These are phyloP conservation scores for Achaetomium macrosporum DNA, from an alignment of 2,329 filamentous ascomycete genomes.

Conservation along the genomic window DNA sequence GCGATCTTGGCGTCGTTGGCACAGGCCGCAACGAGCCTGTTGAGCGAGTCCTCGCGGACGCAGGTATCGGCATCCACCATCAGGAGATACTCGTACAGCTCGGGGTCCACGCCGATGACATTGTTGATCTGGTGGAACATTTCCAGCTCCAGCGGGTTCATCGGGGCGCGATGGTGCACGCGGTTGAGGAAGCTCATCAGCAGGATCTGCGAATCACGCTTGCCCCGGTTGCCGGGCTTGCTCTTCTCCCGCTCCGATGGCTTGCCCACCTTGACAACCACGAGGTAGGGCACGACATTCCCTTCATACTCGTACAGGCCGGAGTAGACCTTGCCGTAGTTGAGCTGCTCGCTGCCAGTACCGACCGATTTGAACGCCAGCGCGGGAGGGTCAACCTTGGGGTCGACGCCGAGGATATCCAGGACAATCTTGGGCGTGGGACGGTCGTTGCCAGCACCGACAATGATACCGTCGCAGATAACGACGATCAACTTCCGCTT, in stretches of 20 bases:
- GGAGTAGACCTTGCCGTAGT: constrained; percentile 98
- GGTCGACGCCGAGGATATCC: constrained; percentile 91
- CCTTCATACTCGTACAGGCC: constrained; percentile 96
- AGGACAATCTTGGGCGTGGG: constrained; percentile 93
- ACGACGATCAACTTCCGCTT: constrained; percentile 93
- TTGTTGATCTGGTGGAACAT: constrained; percentile 99
- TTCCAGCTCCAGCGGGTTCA: constrained; percentile 94
- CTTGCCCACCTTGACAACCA: constrained; percentile 96
- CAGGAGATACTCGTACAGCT: constrained; percentile 94
- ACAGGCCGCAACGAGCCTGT: constrained; percentile 87
- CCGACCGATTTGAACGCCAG: constrained; percentile 95
- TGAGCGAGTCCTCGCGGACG: constrained; percentile 81
- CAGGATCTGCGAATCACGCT: constrained; percentile 98
- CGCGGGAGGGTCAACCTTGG: constrained; percentile 89
- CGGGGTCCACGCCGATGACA: constrained; percentile 97
- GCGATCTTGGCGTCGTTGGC: constrained; percentile 89
- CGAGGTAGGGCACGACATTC: constrained; percentile 95
- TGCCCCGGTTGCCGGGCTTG: constrained; percentile 95
- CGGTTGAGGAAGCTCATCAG: constrained; percentile 99
- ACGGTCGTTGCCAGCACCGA: constrained; percentile 94
- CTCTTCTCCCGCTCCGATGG: constrained; percentile 94
- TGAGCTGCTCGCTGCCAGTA: constrained; percentile 95
- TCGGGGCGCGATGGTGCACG: constrained; percentile 92
- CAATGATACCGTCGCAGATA: constrained; percentile 98
- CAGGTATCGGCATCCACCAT: constrained; percentile 98